Evolutionary conservation across 73 alveolate genomes (phyloP).

Genomic region (Paramecium octaurelia): DNA sequence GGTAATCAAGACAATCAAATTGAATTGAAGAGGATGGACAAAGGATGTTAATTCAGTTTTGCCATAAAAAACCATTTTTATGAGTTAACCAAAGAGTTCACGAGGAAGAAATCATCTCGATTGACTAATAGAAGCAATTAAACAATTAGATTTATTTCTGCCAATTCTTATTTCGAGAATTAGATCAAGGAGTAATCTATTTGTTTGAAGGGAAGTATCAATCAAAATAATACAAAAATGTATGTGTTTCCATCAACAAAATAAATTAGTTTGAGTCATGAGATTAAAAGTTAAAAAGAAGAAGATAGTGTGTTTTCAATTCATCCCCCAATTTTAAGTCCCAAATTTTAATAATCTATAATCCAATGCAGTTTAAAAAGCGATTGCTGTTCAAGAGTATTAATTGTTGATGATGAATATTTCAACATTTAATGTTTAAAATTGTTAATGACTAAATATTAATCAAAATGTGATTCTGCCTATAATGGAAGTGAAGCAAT

Average conservation of each 20-base stretch:
- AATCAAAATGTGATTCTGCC: constrained; percentile 6
- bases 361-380: background rate
- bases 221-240: background rate
- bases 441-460: background rate
- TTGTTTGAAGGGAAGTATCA: background rate
- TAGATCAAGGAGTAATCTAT: background rate
- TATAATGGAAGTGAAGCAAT: constrained; percentile 41
- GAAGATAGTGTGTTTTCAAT: background rate
- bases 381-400: constrained; percentile 22
- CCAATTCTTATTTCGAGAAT: background rate
- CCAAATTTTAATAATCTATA: background rate
- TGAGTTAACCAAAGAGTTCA: background rate
- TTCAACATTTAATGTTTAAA: background rate
- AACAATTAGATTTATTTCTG: background rate
- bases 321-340: constrained; percentile 7
- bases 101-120: background rate
- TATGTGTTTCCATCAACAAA: background rate
- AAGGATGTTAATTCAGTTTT: constrained; percentile 14
- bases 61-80: background rate
- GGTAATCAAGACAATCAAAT: background rate
- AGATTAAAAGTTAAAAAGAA: background rate
- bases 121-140: background rate
- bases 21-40: background rate
- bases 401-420: constrained; percentile 56
- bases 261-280: background rate